A percentile compares a stretch with the other conserved stretches of the same genome.
Conservation (phyloP, 192 early-diverging fungal genomes). For the Backusella sp. region DNA sequence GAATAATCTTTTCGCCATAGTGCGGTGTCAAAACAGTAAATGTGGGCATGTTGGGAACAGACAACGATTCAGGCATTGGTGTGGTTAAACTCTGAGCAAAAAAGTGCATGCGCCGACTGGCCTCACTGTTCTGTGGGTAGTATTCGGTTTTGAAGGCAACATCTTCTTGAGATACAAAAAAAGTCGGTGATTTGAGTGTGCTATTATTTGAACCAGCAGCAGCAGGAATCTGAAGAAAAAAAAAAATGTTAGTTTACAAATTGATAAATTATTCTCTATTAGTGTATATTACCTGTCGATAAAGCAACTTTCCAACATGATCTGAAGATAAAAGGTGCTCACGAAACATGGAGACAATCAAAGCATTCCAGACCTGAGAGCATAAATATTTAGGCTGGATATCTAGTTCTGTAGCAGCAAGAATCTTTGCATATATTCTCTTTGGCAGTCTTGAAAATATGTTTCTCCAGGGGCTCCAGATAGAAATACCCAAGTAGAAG, state of each 20-base stretch:
- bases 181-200: slow-evolving; percentile 69
- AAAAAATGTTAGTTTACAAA: neutral
- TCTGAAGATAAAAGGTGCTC: slow-evolving; percentile 76
- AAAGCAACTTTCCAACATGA: slow-evolving; percentile 72
- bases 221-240: slow-evolving; percentile 18
- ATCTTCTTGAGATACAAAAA: slow-evolving; percentile 66
- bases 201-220: slow-evolving; percentile 52
- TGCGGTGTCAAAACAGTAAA: slow-evolving; percentile 86
- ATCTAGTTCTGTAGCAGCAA: slow-evolving; percentile 64
- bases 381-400: slow-evolving; percentile 80
- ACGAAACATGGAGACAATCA: slow-evolving; percentile 80
- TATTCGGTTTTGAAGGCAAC: slow-evolving; percentile 65
- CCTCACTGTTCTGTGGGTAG: slow-evolving; percentile 70
- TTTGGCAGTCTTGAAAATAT: slow-evolving; percentile 79
- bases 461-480: slow-evolving; percentile 81
- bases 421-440: slow-evolving; percentile 74
- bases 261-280: neutral
- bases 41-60: slow-evolving; percentile 80
- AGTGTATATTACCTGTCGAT: slow-evolving; percentile 58
- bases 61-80: slow-evolving; percentile 74
- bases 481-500: slow-evolving; percentile 76
- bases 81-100: slow-evolving; percentile 84
- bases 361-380: slow-evolving; percentile 84
- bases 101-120: slow-evolving; percentile 81
- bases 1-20: slow-evolving; percentile 82